Conservation (phyloP, 345 rosid species). For the sweet orange (Citrus sinensis) region DNA sequence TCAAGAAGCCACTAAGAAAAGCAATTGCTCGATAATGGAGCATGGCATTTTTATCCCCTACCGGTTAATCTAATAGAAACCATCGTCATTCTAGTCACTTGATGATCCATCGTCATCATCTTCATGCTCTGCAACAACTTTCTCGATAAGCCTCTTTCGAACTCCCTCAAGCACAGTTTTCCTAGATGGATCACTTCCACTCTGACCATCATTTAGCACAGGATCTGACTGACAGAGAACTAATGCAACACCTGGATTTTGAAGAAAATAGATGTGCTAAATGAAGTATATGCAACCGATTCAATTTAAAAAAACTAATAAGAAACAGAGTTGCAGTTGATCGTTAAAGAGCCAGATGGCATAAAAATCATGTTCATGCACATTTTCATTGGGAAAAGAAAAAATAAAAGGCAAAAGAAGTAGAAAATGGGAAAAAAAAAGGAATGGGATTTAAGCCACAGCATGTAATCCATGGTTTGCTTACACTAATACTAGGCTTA, state of each 20-base stretch:
- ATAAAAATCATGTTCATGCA: neutral
- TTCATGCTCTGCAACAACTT: constrained; percentile 82
- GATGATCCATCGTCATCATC: constrained; percentile 66
- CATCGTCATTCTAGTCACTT: constrained; percentile 56
- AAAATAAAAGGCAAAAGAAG: neutral
- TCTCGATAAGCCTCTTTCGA: constrained; percentile 73
- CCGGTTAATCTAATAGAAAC: constrained; percentile 9
- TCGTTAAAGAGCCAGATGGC: neutral
- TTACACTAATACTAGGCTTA: neutral
- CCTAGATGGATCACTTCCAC: constrained; percentile 67
- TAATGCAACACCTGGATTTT: constrained; percentile 74
- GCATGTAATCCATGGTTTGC: neutral
- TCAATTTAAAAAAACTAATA: neutral
- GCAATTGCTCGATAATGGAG: neutral
- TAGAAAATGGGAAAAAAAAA: neutral
- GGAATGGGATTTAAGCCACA: neutral
- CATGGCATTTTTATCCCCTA: neutral
- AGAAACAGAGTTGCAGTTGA: neutral
- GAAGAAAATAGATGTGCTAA: neutral
- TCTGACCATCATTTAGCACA: constrained; percentile 82
- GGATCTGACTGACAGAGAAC: constrained; percentile 93
- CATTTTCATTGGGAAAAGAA: neutral
- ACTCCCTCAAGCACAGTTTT: constrained; percentile 81
- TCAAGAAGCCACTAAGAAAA: neutral
- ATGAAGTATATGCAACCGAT: neutral